Conservation (phyloP, 2,329 filamentous ascomycete genomes). For the Torrubiella hemipterigena region DNA sequence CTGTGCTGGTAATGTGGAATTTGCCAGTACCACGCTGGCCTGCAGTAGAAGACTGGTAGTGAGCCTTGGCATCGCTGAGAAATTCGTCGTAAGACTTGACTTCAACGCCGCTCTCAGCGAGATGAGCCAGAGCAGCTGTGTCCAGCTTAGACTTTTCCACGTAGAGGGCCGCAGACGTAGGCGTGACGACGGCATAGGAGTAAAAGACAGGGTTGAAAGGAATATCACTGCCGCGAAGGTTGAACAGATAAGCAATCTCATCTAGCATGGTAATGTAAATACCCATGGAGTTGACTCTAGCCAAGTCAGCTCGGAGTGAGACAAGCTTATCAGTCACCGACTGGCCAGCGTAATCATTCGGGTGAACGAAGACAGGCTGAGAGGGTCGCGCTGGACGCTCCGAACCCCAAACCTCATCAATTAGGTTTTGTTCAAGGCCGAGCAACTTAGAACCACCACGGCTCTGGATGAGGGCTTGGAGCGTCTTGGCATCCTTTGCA, state of each 20-base stretch:
- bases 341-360: constrained; percentile 68
- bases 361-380: constrained; percentile 63
- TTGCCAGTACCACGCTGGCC: constrained; percentile 42
- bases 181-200: constrained; percentile 83
- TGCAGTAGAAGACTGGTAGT: too few relatives aligned
- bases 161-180: constrained; percentile 66
- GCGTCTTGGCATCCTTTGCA: constrained; percentile 48
- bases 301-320: constrained; percentile 80
- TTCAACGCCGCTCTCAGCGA: constrained; percentile 55
- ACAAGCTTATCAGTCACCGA: constrained; percentile 70
- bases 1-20: constrained; percentile 76
- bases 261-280: constrained; percentile 93
- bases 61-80: constrained; percentile 60
- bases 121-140: constrained; percentile 54
- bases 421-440: constrained; percentile 67
- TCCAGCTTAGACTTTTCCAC: constrained; percentile 70
- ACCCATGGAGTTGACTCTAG: constrained; percentile 77
- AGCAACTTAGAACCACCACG: constrained; percentile 67
- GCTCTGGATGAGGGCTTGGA: constrained; percentile 78
- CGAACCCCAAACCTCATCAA: constrained; percentile 81
- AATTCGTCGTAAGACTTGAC: constrained; percentile 76
- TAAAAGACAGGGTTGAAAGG: constrained; percentile 98
- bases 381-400: constrained; percentile 62
- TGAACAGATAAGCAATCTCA: constrained; percentile 98
- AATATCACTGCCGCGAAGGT: constrained; percentile 87